Evolutionary conservation across 768 basidiomycete genomes (phyloP).

Genomic region (Amanita phalloides): DNA sequence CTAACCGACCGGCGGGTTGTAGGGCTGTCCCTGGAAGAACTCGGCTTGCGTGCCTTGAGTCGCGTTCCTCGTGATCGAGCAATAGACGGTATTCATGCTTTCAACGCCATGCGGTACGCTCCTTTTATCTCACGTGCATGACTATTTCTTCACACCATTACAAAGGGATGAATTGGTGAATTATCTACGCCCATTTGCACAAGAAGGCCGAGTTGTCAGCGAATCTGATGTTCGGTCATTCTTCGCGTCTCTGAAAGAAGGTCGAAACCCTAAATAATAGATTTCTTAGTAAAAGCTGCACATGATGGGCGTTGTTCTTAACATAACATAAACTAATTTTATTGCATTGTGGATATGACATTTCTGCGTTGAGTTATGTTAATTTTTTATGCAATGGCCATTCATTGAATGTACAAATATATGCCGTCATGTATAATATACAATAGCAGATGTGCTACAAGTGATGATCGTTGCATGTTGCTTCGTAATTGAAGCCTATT

Average conservation of each 20-base stretch:
- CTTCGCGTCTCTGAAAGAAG: conserved; percentile 44
- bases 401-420: background rate
- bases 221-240: conserved; percentile 62
- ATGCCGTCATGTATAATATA: background rate
- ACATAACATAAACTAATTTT: background rate
- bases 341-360: background rate
- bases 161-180: conserved; percentile 59
- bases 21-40: conserved; percentile 75
- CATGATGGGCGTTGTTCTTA: background rate
- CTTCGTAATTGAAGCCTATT: background rate
- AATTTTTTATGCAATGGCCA: background rate
- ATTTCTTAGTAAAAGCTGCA: background rate
- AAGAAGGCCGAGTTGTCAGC: conserved; percentile 62
- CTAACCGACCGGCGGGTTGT: conserved; percentile 4
- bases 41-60: conserved; percentile 70
- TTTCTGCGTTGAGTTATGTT: no score
- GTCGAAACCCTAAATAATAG: conserved; percentile 8
- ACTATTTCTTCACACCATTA: conserved; percentile 3
- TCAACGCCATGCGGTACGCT: conserved; percentile 71
- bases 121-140: background rate
- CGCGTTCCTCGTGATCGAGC: conserved; percentile 71
- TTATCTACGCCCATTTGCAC: conserved; percentile 72
- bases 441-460: background rate
- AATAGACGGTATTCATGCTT: conserved; percentile 76
- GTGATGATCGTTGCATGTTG: background rate